Conservation (phyloP, 106 monocot species). For the Triglochin maritima region DNA sequence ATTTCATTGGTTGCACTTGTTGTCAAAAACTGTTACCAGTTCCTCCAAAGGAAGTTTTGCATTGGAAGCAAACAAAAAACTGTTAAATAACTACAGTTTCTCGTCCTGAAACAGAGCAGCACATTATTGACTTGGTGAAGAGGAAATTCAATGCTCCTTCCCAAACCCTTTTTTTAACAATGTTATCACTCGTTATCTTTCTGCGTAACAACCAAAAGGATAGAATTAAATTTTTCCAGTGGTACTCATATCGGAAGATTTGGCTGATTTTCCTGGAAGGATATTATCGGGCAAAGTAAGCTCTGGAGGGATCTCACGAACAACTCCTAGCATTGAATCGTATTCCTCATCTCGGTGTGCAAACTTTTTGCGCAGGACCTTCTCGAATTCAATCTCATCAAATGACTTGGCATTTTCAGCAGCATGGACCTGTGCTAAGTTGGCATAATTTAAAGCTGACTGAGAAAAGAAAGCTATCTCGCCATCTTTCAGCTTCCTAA, state of each 20-base stretch:
- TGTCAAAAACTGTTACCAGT: too few relatives aligned
- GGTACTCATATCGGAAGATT: slow-evolving; percentile 10
- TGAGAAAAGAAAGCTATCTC: slow-evolving; percentile 74
- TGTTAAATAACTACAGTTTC: too few relatives aligned
- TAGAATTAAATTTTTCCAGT: not conserved
- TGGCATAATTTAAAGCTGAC: slow-evolving; percentile 74
- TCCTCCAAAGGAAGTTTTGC: too few relatives aligned
- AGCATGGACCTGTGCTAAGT: slow-evolving; percentile 75
- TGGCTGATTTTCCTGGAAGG: slow-evolving; percentile 44
- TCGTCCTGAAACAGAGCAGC: slow-evolving; percentile 3
- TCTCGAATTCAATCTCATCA: slow-evolving; percentile 87
- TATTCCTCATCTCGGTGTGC: slow-evolving; percentile 72
- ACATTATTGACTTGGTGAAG: slow-evolving; percentile 3
- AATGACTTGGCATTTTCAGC: slow-evolving; percentile 74
- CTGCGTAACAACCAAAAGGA: not conserved
- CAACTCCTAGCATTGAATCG: slow-evolving; percentile 74
- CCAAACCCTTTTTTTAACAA: slow-evolving; percentile 1
- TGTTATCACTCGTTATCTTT: not conserved
- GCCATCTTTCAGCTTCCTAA: slow-evolving; percentile 73
- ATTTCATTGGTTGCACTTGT: too few relatives aligned
- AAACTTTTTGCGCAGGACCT: slow-evolving; percentile 76
- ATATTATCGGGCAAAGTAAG: slow-evolving; percentile 67
- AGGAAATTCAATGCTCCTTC: slow-evolving; percentile 1
- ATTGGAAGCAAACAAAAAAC: too few relatives aligned
- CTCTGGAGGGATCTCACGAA: slow-evolving; percentile 64